A percentile compares a stretch with the other conserved stretches of the same genome.
These are phyloP conservation scores for Pseudopyricularia javanii DNA, from an alignment of 2,329 filamentous ascomycete genomes.

Conservation along the genomic window DNA sequence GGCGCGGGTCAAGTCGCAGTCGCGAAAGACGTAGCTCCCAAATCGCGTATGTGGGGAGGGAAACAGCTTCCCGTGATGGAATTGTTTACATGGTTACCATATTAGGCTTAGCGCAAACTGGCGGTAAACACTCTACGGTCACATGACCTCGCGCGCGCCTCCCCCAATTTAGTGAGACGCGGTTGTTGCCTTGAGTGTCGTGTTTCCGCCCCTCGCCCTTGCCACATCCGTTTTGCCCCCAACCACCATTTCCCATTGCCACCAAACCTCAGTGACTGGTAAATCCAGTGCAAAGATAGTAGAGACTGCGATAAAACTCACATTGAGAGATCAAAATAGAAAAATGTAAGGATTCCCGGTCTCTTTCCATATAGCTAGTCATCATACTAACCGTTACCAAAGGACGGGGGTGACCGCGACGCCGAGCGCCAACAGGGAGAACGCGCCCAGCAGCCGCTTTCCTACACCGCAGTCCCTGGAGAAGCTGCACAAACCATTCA, in stretches of 20 bases:
- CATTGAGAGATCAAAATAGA: not conserved
- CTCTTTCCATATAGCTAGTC: not conserved
- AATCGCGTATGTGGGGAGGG: not conserved
- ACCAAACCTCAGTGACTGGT: not conserved
- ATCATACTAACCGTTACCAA: not conserved
- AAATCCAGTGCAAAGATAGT: not conserved
- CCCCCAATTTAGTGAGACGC: not conserved
- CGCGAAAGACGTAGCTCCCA: not conserved
- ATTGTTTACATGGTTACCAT: slow-evolving; percentile 4
- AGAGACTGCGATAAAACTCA: not conserved
- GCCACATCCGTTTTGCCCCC: not conserved
- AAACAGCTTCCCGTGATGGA: not conserved
- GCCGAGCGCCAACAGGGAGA: slow-evolving; percentile 30
- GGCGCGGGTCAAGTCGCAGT: not conserved
- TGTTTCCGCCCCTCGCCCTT: slow-evolving; percentile 1
- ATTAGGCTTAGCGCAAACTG: not conserved
- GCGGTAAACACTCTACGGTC: not conserved
- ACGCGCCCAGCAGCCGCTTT: slow-evolving; percentile 28
- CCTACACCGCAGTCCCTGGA: slow-evolving; percentile 50
- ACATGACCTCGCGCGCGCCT: slow-evolving; percentile 4
- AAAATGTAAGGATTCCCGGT: not conserved
- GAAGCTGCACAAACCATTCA: slow-evolving; percentile 73
- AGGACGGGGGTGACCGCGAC: slow-evolving; percentile 6
- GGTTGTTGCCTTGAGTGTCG: not conserved
- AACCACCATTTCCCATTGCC: not conserved